Base-by-base conservation (phyloP, 1,139 yeast species). In the Blastobotrys malaysiensis region DNA sequence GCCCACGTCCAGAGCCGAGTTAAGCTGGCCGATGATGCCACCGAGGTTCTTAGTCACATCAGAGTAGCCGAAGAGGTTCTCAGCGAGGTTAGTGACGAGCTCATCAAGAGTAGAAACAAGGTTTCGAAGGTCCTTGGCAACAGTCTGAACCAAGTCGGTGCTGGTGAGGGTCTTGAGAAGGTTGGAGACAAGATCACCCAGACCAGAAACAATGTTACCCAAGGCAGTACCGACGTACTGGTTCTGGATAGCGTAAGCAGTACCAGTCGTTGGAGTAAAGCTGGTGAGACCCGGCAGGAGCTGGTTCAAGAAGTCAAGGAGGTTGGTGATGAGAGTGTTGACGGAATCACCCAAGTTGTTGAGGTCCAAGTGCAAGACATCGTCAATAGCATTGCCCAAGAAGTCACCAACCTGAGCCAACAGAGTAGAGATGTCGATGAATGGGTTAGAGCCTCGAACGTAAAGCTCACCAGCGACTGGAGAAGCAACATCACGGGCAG, bases 321-420 rank as follows among this genome's bases (percentile, higher is more conserved):
- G 26, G 14, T 48, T 11, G 7, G 22, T 1, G n/a, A 48, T n/a
- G 9, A 48, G 27, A 6, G 36, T 39, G n/a, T 36, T 16, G 24
- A 39, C 50, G 13, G 39, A 44, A 14, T 48, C 43, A 5, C 20
- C 27, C 9, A 48, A 26, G 22, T 21, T 18, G 27, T 24, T 16
- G 20, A 48, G 43, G 46, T 48, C 45, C 50, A 48, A 48, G 27
- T 48, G 50, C 50, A 48, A 21, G 26, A 48, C 50, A 20, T 48
- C 50, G 27, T 48, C 43, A 9, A 48, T 13, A 21, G 50, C 21
- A 19, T 31, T 36, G 18, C 50, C 50, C 20, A 48, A 18, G 21
- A 48, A 48, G 31, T 48, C 45, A n/a, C 27, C 45, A 19, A 48
- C 26, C 22, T 48, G 31, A 16, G 50, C 44, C 21, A 48, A 20